Percentiles rank a stretch among this genome's conserved stretches.
phyloP scores from a whole-genome alignment of 2,329 filamentous ascomycete genomes.

The Thielaviopsis ethacetica region DNA sequence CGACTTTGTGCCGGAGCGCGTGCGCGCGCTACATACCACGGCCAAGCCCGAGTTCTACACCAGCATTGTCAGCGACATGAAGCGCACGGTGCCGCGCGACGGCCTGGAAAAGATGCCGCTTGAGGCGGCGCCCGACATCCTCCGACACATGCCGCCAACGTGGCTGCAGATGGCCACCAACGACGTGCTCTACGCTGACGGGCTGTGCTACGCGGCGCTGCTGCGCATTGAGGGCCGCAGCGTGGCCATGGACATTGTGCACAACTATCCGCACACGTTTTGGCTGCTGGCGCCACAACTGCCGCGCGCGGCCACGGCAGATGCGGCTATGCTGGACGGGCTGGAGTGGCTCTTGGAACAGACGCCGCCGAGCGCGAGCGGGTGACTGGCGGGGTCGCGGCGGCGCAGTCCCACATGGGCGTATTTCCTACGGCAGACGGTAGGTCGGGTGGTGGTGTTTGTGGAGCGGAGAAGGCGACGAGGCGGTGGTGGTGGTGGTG shows the following conservation, averaged over 20 bases:
- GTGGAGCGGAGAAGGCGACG: background rate
- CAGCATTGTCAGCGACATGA: slow-evolving; percentile 20
- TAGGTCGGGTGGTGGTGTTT: background rate
- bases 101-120: slow-evolving; percentile 26
- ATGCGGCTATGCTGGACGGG: slow-evolving; percentile 25
- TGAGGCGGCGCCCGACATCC: slow-evolving; percentile 18
- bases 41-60: slow-evolving; percentile 23
- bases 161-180: slow-evolving; percentile 35
- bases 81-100: slow-evolving; percentile 22
- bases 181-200: slow-evolving; percentile 34
- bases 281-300: slow-evolving; percentile 31
- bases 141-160: slow-evolving; percentile 23
- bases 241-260: slow-evolving; percentile 25
- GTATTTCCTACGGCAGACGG: background rate
- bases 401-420: background rate
- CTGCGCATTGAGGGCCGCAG: slow-evolving; percentile 24
- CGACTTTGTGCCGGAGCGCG: slow-evolving; percentile 21
- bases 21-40: slow-evolving; percentile 25
- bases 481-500: too few species aligned
- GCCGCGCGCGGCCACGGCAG: slow-evolving; percentile 24
- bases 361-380: background rate
- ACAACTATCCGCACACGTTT: slow-evolving; percentile 35
- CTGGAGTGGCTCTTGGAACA: slow-evolving; percentile 22
- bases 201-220: slow-evolving; percentile 30
- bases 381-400: background rate